Evolutionary conservation across 495 filamentous ascomycete genomes (phyloP), one percentile per base, ranked within the genome.

Genomic region (Hypomontagnella monticulosa): DNA sequence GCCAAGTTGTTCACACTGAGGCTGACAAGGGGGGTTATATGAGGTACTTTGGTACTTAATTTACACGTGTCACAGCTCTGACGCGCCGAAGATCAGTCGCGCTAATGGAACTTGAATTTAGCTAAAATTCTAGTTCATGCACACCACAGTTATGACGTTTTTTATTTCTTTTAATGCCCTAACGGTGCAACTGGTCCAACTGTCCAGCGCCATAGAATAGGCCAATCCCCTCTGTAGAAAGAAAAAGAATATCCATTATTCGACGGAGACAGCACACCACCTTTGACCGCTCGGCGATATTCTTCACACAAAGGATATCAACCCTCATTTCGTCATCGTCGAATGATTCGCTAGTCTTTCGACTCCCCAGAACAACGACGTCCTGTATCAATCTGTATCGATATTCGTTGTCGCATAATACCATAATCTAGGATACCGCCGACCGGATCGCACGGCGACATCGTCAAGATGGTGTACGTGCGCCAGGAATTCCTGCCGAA

Each of bases 401-500:
- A 27, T 6, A 27, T 27, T 27, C 6, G 23, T 27, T 27, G 23
- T 27, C 23, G 23, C 23, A 27, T 27, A 27, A 2, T 27, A 6
- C 23, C 23, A 27, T 27, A 27, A 2, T 27, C 23, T 27, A 27
- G 23, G 23, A 27, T 27, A 27, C 23, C 6, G 6, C 23, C 23
- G 23, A 27, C 23, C 23, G 23, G 23, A 27, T 27, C 6, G 23
- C 23, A 33, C 38, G 34, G 30, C 57, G 48, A 41, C 57, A 38
- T 44, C 42, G 32, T 61, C 70, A 76, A 69, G 61, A 86, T 86
- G 84, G 83, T 93, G 60, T 99, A 97, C 84, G 92, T 99, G 47
- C 92, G 94, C 52, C 91, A 96, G 77, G 87, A 93, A 70, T 87
- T 91, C 74, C 87, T 99, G 59, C 88, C 88, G n/a, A 92, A 92